Base-by-base conservation (phyloP, 768 basidiomycete genomes). In the Boletales sp. region DNA sequence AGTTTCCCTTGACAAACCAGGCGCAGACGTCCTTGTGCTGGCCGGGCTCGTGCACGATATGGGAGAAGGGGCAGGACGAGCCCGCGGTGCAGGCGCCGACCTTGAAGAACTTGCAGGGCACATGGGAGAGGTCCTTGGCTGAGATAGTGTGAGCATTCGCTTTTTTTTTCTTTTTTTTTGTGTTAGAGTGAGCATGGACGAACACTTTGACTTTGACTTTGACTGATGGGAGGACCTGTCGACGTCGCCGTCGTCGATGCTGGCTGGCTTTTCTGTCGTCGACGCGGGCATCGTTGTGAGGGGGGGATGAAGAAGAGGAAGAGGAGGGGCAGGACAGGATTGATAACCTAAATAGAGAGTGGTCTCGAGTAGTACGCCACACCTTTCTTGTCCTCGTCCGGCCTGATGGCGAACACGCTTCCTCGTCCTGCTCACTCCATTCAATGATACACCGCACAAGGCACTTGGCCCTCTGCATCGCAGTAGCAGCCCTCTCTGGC, bases 31-130 rank as follows among this genome's bases (percentile, higher is more conserved):
- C 89, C 66, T 91, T 90, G 53, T 82, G 81, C 40, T 80, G 80
- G 4, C 90, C 87, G 27, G 90, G 84, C 57, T 92, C 89, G 50
- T 79, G 71, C 7, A 75, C 60, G 50, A 68, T 64, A 68, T 98
- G 95, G 27, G 93, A 94, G 79, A 98, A 98, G n/a, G 91, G 92
- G 68, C 95, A 98, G 3, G 89, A 87, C 4, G 90, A 74, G 31
- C 94, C 94, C 10, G 94, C 94, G 5, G 94, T 95, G 70, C 94
- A 98, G 12, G 84, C 86, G 31, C 94, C 92, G 55, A 90, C 87
- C 64, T 88, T 90, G 82, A 84, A 97, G 80, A 97, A 97, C 73
- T 95, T 90, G 75, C 95, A 98, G 2, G 94, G 94, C 13, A 98
- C 95, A 76, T 97, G 94, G 3, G 90, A 90, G 48, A 97, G 79